Conservation (phyloP, 148 eudicot genomes). For the Rhododendron williamsianum region DNA sequence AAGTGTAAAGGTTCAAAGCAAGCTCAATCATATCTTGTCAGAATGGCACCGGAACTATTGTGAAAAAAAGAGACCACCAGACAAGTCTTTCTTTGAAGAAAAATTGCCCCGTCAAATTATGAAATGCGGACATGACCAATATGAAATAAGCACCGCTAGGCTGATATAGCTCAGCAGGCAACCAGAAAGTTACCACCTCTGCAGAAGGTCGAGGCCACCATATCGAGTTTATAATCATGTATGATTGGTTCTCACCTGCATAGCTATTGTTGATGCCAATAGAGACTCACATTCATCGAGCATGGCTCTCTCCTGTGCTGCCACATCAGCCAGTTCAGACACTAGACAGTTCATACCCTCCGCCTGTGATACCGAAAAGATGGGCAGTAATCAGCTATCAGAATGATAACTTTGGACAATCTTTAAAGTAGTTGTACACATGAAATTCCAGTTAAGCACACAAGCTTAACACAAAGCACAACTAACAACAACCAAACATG, state of each 20-base stretch:
- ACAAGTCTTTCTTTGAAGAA: neutral
- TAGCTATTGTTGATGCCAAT: conserved; percentile 54
- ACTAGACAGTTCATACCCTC: conserved; percentile 68
- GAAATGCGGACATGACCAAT: neutral
- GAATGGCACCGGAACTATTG: neutral
- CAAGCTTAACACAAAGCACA: neutral
- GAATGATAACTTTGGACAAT: neutral
- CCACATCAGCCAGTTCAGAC: conserved; percentile 71
- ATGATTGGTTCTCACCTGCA: conserved; percentile 55
- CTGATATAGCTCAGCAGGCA: neutral
- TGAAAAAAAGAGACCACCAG: neutral
- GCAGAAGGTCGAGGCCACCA: neutral
- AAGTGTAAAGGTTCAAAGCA: neutral
- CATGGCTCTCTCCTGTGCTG: conserved; percentile 73
- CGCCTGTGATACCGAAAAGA: conserved; percentile 36
- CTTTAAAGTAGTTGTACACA: neutral
- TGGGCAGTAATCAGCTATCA: neutral
- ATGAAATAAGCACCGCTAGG: neutral
- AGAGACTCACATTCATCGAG: conserved; percentile 73
- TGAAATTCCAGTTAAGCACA: neutral
- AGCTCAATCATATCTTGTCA: neutral
- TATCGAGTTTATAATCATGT: neutral
- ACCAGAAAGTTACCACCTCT: neutral
- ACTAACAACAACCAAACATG: neutral
- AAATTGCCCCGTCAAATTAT: neutral